Conservation (phyloP, 2,329 filamentous ascomycete species). For the Fusarium burgessii region DNA sequence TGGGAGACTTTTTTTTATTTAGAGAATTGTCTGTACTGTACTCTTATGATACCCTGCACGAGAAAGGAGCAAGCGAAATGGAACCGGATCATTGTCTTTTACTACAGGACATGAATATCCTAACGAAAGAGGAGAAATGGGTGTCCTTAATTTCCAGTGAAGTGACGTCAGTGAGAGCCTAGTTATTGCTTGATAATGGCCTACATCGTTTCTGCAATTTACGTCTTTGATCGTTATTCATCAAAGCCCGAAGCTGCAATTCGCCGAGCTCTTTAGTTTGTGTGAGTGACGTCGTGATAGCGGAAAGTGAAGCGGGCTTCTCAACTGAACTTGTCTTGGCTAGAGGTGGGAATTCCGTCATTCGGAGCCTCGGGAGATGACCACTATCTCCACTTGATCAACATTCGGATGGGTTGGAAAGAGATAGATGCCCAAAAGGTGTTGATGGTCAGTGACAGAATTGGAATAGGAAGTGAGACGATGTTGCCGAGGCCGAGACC, state of each 20-base stretch:
- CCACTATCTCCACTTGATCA: slow-evolving; percentile 35
- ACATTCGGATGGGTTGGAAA: slow-evolving; percentile 20
- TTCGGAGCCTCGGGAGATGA: slow-evolving; percentile 18
- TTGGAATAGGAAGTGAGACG: slow-evolving; percentile 19
- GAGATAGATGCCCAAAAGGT: slow-evolving; percentile 7
- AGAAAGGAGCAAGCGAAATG: slow-evolving; percentile 39
- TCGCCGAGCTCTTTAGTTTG: slow-evolving; percentile 3
- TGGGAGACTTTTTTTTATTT: slow-evolving; percentile 15
- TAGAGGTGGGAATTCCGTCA: slow-evolving; percentile 28
- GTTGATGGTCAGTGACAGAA: slow-evolving; percentile 20
- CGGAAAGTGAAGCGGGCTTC: slow-evolving; percentile 14
- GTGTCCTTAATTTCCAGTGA: background rate
- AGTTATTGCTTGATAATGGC: slow-evolving; percentile 9
- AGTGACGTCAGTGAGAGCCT: slow-evolving; percentile 29
- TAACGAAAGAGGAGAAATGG: slow-evolving; percentile 1
- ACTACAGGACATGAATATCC: slow-evolving; percentile 16
- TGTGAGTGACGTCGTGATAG: slow-evolving; percentile 25
- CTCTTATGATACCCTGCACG: slow-evolving; percentile 45
- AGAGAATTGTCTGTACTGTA: slow-evolving; percentile 27
- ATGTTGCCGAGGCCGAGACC: slow-evolving; percentile 22
- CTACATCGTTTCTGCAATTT: slow-evolving; percentile 7
- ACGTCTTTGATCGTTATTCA: slow-evolving; percentile 13
- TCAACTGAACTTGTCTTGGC: slow-evolving; percentile 9
- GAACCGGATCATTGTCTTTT: slow-evolving; percentile 26
- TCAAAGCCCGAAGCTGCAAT: slow-evolving; percentile 9